Base-by-base conservation (phyloP, 2,329 filamentous ascomycete genomes). In the Alternaria tenuissima region DNA sequence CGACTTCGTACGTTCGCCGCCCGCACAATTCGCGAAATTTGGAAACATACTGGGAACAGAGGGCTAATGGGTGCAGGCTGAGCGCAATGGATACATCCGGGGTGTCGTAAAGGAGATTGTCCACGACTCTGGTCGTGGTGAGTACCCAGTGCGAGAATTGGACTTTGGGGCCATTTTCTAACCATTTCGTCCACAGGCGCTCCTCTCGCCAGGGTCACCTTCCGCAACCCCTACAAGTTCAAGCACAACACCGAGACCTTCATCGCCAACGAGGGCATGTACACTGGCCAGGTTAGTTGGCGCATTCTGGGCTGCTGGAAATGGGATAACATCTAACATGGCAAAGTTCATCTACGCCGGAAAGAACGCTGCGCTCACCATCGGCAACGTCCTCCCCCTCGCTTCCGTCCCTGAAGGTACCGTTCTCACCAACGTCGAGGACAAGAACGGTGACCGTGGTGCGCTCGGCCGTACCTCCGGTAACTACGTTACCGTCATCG, bases 261-360 rank as follows among this genome's bases (percentile, higher is more conserved):
- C 91, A 99, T 99, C 81, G 95, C 95, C 85, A 99, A 98, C 87
- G 95, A 98, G 88, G 95, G 95, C 87, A 97, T 98, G 94, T 99
- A 98, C 92, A 97, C 95, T 74, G 95, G 95, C 82, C 95, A 99
- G 86, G 75, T 78, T 46, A 74, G 74, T 74, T 64, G 44, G 44
- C 47, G 38, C 55, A n/a, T 54, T 12, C 42, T 18, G 46, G 16
- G 43, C 44, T 12, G 18, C 30, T 24, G 34, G 22, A 11, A 20
- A 26, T 39, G 42, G 58, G 55, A 57, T 8, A 51, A 20, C 4
- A 18, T 53, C 71, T 75, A 59, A 75, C 71, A 65, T 46, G 46
- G 38, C 26, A 52, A 65, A 77, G 75, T 99, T 99, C 89, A 93
- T 99, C 91, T 99, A 99, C 86, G 95, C 94, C 81, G 95, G 95